Conservation (phyloP, 2,329 filamentous ascomycete species). For the Fusarium heterosporum region DNA sequence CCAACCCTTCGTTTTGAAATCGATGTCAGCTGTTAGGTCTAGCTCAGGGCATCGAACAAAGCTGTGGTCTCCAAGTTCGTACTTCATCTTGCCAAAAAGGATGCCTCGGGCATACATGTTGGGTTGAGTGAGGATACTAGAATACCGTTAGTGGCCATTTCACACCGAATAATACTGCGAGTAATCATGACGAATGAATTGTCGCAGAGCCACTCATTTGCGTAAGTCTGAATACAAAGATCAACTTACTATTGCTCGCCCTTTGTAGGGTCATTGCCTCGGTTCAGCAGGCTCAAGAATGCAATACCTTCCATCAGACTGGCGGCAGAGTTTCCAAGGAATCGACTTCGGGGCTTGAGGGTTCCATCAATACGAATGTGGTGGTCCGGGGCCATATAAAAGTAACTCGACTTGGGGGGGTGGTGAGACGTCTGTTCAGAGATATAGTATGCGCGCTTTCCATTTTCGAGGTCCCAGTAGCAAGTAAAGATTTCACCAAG, state of each 20-base stretch:
- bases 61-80: constrained; percentile 96
- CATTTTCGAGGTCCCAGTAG: constrained; percentile 92
- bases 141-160: constrained; percentile 14
- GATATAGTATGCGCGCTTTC: constrained; percentile 92
- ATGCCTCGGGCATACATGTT: constrained; percentile 99
- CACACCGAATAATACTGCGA: background rate
- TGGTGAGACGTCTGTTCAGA: constrained; percentile 98
- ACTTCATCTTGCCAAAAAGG: constrained; percentile 99
- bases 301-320: constrained; percentile 99
- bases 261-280: constrained; percentile 70
- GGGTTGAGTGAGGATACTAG: constrained; percentile 89
- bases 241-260: constrained; percentile 87
- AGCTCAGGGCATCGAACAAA: constrained; percentile 91
- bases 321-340: constrained; percentile 95
- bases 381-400: constrained; percentile 96
- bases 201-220: background rate
- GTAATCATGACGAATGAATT: background rate
- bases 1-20: constrained; percentile 99
- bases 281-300: constrained; percentile 83
- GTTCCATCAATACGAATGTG: constrained; percentile 96
- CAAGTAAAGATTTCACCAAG: constrained; percentile 94
- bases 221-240: background rate
- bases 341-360: constrained; percentile 93
- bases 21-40: constrained; percentile 87
- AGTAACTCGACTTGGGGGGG: constrained; percentile 98